Base-by-base conservation (phyloP, 306 rosid species). In the Malus asiatica region DNA sequence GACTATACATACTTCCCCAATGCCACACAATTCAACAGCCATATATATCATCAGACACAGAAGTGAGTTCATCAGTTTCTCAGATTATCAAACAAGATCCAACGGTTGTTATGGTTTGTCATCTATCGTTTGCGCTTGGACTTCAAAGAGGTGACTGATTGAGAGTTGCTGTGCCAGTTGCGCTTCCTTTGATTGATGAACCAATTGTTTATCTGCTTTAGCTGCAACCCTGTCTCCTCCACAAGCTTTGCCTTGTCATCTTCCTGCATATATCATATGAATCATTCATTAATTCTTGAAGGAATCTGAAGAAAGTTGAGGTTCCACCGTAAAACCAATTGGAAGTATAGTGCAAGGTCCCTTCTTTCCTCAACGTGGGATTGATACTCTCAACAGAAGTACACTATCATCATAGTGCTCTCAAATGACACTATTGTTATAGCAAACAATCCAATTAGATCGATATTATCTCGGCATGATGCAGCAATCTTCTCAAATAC, bases 241-340 rank as follows among this genome's bases (percentile, higher is more conserved):
- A 96, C 99, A 1, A 96, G 99, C 78, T 92, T 96, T 63, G 96
- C 98, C 88, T 96, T 96, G 86, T 96, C 99, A 75, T 96, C 99
- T 84, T 96, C 99, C 99, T 95, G 86, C 53, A 20, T 35, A 33
- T 8, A 69, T n/a, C 7, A 66, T 44, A 8, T 10, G 58, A 15
- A 48, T 7, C 13, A 32, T 64, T 16, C 45, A 64, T 16, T 64
- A 48, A 15, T 48, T 15, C 20, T 48, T 4, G 8, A 35, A 35
- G 9, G 40, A 35, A 35, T 35, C 0, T 7, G 2, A 7, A 7
- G 40, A 35, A 35, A 6, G 9, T 35, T 35, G 0, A 35, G 40
- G 2, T 35, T 35, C 9, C 40, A 35, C 9, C 9, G 2, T 35
- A 35, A 35, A 35, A 35, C 9, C 9, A 35, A 35, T 35, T 35